Evolutionary conservation across 331 rosid genomes (phyloP).

Genomic region (Quercus lobata): DNA sequence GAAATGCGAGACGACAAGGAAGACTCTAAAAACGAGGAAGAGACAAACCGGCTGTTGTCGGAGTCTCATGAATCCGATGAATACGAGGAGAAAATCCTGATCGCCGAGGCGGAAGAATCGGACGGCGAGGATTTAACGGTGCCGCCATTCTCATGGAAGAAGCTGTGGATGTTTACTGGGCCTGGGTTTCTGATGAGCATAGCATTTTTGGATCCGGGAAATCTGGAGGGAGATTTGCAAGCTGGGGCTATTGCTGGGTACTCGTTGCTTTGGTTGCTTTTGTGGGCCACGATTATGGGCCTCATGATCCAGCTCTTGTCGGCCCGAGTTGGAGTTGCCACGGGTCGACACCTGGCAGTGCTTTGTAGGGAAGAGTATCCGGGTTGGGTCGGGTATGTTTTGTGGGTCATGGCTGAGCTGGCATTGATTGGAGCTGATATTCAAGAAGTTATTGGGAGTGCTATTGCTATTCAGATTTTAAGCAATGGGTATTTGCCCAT

Average conservation of each 20-base stretch:
- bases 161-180: constrained; percentile 78
- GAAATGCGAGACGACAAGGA: constrained; percentile 28
- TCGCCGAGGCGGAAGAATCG: constrained; percentile 24
- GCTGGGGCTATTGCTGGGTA: constrained; percentile 87
- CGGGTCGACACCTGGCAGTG: constrained; percentile 82
- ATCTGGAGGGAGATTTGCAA: constrained; percentile 86
- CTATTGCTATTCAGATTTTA: constrained; percentile 82
- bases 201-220: constrained; percentile 90
- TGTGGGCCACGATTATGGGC: constrained; percentile 89
- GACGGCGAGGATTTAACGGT: constrained; percentile 27
- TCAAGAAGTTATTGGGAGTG: constrained; percentile 94
- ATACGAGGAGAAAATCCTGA: constrained; percentile 58
- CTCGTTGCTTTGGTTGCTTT: constrained; percentile 67
- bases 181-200: constrained; percentile 90
- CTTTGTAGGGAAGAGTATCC: constrained; percentile 83
- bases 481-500: constrained; percentile 69
- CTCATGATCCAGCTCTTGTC: constrained; percentile 72
- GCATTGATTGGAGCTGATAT: constrained; percentile 87
- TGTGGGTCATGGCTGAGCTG: constrained; percentile 86
- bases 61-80: constrained; percentile 21
- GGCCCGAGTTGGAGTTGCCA: constrained; percentile 71
- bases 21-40: constrained; percentile 31
- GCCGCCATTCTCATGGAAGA: constrained; percentile 73
- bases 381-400: constrained; percentile 56
- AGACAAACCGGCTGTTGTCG: constrained; percentile 44